phyloP scores from a whole-genome alignment of 2,329 filamentous ascomycete genomes.

The Aphanocladium album region DNA sequence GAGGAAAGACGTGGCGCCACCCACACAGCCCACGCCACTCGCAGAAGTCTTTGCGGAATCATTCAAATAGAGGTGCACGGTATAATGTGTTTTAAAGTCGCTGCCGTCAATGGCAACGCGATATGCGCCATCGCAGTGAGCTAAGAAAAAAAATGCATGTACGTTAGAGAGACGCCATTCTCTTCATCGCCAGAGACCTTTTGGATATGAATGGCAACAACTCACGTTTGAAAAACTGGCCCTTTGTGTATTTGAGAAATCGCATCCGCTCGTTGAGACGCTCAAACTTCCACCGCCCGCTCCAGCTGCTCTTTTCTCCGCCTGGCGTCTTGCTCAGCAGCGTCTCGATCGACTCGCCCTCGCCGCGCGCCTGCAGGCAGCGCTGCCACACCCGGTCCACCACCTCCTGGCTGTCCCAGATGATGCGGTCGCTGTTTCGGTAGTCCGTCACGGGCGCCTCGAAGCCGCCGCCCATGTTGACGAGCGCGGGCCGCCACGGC shows the following conservation, averaged over 20 bases:
- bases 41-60: conserved; percentile 19
- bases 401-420: conserved; percentile 63
- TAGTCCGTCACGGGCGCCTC: conserved; percentile 52
- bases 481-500: conserved; percentile 63
- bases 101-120: conserved; percentile 44
- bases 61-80: conserved; percentile 47
- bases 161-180: too few relatives aligned
- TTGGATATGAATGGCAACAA: too few relatives aligned
- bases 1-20: conserved; percentile 53
- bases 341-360: conserved; percentile 26
- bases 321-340: conserved; percentile 32
- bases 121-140: conserved; percentile 65
- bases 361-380: conserved; percentile 35
- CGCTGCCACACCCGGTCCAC: conserved; percentile 60
- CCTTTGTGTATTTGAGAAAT: conserved; percentile 66
- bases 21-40: conserved; percentile 31
- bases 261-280: conserved; percentile 68
- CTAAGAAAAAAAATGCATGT: conserved; percentile 32
- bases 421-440: conserved; percentile 69
- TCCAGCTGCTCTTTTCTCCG: conserved; percentile 18
- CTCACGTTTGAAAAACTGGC: conserved; percentile 62
- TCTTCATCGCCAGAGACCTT: too few relatives aligned
- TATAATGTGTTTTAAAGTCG: conserved; percentile 44
- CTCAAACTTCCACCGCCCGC: conserved; percentile 36
- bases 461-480: conserved; percentile 58